phyloP scores from a whole-genome alignment of 306 rosid genomes.

The Arachis hypogaea region DNA sequence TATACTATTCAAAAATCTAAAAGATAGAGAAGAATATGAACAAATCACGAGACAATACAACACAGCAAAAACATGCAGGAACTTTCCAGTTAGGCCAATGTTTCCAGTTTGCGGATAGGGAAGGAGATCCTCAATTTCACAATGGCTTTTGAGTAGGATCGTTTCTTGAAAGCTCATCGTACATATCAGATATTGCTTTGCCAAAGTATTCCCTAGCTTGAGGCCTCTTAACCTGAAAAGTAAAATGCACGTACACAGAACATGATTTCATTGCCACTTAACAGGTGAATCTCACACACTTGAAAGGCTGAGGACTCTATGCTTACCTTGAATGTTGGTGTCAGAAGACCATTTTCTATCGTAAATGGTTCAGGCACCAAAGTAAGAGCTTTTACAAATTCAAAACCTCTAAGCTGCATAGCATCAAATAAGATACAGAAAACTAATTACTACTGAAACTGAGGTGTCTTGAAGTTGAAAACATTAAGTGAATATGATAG shows the following conservation, averaged over 20 bases:
- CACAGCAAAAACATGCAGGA: constrained; percentile 32
- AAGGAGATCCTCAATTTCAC: constrained; percentile 42
- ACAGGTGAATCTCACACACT: constrained; percentile 11
- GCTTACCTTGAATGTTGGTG: constrained; percentile 95
- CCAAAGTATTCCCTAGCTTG: constrained; percentile 85
- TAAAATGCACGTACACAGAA: constrained; percentile 23
- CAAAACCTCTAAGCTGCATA: constrained; percentile 93
- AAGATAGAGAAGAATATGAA: constrained; percentile 14
- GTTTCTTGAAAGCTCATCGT: constrained; percentile 64
- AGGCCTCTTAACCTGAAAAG: constrained; percentile 84
- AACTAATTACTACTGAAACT: not conserved
- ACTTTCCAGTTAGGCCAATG: constrained; percentile 5
- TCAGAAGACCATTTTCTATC: constrained; percentile 82
- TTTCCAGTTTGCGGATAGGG: constrained; percentile 13
- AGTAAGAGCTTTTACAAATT: constrained; percentile 79
- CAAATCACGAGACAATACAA: constrained; percentile 27
- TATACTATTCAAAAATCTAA: not conserved
- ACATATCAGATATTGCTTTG: constrained; percentile 74
- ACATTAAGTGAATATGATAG: constrained; percentile 7
- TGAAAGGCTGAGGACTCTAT: constrained; percentile 13
- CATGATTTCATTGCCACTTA: not conserved
- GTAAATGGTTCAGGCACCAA: constrained; percentile 81
- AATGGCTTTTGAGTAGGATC: constrained; percentile 51
- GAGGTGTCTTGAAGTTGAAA: not conserved
- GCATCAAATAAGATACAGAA: constrained; percentile 31